Conservation (phyloP, 345 rosid species). For the Corchorus olitorius region DNA sequence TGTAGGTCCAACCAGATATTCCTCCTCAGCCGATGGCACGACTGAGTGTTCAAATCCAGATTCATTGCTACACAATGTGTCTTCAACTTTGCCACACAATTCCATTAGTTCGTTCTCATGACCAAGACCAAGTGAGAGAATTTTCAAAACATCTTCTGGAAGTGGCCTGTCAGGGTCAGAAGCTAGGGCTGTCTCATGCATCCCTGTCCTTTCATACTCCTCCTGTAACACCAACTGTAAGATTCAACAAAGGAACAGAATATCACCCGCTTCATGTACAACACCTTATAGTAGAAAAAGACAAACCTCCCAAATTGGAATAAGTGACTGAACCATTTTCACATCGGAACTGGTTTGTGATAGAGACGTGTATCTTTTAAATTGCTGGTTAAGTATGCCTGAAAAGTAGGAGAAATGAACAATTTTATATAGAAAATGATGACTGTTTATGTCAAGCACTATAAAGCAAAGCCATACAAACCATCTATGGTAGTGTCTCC, state of each 20-base stretch:
- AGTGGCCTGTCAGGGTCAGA: constrained; percentile 78
- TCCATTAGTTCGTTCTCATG: constrained; percentile 49
- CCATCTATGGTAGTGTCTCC: constrained; percentile 81
- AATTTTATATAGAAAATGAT: constrained; percentile 19
- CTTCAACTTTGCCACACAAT: constrained; percentile 38
- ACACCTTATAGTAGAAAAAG: constrained; percentile 16
- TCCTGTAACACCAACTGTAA: constrained; percentile 50
- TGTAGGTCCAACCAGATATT: constrained; percentile 36
- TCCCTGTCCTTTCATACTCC: constrained; percentile 82
- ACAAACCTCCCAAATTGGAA: constrained; percentile 98
- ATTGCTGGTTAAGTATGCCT: constrained; percentile 84
- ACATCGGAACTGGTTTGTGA: constrained; percentile 74
- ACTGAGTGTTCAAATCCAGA: constrained; percentile 31
- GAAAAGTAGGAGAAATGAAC: constrained; percentile 31
- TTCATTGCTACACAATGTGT: constrained; percentile 30
- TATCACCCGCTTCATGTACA: not conserved
- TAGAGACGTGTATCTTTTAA: constrained; percentile 61
- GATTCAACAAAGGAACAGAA: constrained; percentile 26
- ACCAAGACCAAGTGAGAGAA: constrained; percentile 52
- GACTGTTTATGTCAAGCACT: not conserved
- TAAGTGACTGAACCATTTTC: constrained; percentile 93
- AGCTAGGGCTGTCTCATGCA: constrained; percentile 47
- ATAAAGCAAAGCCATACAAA: constrained; percentile 34
- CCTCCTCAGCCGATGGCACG: constrained; percentile 28
- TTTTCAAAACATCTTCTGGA: constrained; percentile 66